Evolutionary conservation across 768 basidiomycete genomes (phyloP).

Genomic region (Lanmaoa rubissima): DNA sequence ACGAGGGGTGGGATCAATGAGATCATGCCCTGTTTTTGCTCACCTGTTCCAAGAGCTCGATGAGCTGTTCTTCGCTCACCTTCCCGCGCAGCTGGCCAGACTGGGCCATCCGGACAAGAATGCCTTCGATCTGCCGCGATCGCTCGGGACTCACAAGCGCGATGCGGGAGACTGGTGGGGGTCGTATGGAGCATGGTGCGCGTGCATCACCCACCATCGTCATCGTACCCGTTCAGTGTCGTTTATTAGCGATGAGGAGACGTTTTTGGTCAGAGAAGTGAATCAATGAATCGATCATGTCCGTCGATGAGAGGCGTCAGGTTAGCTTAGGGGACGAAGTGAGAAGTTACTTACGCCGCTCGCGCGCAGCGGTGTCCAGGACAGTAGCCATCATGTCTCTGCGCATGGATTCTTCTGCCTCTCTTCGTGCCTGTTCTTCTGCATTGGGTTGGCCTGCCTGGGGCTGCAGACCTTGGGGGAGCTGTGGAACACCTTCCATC

Average conservation of each 20-base stretch:
- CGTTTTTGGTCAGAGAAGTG: neutral
- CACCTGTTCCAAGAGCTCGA: conserved; percentile 85
- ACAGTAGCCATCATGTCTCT: conserved; percentile 77
- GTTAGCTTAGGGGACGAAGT: neutral
- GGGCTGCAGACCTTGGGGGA: conserved; percentile 29
- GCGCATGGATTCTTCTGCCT: conserved; percentile 73
- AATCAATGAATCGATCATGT: neutral
- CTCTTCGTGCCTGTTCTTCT: conserved; percentile 53
- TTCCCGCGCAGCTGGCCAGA: conserved; percentile 74
- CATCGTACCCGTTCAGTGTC: neutral
- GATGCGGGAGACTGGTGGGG: conserved; percentile 74
- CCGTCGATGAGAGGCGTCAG: neutral
- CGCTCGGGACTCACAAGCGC: conserved; percentile 81
- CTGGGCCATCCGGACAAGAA: conserved; percentile 81
- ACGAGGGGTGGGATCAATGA: neutral
- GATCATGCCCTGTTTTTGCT: neutral
- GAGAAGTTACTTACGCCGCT: conserved; percentile 57
- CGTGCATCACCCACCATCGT: neutral
- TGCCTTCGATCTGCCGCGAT: conserved; percentile 75
- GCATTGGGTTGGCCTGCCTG: conserved; percentile 45
- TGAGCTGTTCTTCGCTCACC: conserved; percentile 78
- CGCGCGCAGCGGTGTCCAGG: conserved; percentile 73
- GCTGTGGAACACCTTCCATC: conserved; percentile 28
- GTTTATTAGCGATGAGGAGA: neutral
- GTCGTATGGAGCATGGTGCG: neutral